Base-by-base conservation (phyloP, 805 yeast genomes). In the Tetrapisispora namnaoensis region DNA sequence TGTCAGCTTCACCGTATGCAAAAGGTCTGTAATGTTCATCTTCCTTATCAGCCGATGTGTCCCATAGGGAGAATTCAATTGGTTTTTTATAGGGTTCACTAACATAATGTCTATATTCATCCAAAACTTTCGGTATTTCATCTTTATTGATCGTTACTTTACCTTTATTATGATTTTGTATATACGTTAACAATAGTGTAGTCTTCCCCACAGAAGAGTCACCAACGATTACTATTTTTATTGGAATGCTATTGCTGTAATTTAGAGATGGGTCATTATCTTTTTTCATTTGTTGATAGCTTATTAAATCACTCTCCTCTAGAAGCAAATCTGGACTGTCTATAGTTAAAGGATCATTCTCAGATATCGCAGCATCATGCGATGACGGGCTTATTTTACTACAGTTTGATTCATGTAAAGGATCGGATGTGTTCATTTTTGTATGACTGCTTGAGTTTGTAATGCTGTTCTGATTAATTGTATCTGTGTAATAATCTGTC, bases 201-300 rank as follows among this genome's bases (percentile, higher is more conserved):
- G 95, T 88, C 63, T 87, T 87, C n/a, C 96, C 96, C 62, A 93
- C 83, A 17, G 87, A 90, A 57, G 91, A 89, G 64, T 87, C 96
- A 8, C 96, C 95, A 10, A 88, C 93, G 27, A 84, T 84, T 13
- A 87, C 95, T 6, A 86, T 68, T 60, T 85, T 85, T 41, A 74
- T 57, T 44, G 68, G 70, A 37, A 44, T 44, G 18, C 36, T 24
- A 30, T 38, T 37, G 38, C 39, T 21, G 24, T 37, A 35, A 20
- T 22, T 36, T 16, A 14, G 14, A 13, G 4, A 17, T 4, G 11
- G 14, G 7, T 42, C 39, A 21, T n/a, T n/a, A 2, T 10, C n/a
- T 4, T 35, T 16, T 20, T 43, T 43, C 41, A 44, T 36, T 3
- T 36, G 34, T n/a, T 44, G 40, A 18, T 22, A 44, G 27, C 40